phyloP scores from a whole-genome alignment of 768 basidiomycete genomes.

The Mrakia hoshinonis region DNA sequence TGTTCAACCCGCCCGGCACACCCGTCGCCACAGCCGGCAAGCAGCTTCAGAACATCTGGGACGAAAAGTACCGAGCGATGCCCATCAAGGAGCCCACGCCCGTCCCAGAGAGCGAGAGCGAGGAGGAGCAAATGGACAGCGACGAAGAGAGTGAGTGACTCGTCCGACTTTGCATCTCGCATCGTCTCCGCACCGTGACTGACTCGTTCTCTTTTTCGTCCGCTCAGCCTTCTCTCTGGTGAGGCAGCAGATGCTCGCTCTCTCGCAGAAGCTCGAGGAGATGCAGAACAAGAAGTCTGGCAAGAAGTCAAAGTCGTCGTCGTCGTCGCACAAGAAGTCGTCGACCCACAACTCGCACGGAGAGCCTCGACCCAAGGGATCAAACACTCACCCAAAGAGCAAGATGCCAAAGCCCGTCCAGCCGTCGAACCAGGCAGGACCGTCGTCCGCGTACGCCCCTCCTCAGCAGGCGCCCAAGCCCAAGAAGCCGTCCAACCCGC shows the following conservation, averaged over 20 bases:
- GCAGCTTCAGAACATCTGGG: slow-evolving; percentile 76
- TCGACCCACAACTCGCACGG: not conserved
- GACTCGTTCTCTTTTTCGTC: not conserved
- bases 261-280: slow-evolving; percentile 14
- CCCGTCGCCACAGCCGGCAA: slow-evolving; percentile 78
- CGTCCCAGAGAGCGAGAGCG: slow-evolving; percentile 44
- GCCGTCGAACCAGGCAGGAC: not conserved
- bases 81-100: slow-evolving; percentile 48
- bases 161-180: not conserved
- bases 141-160: slow-evolving; percentile 24
- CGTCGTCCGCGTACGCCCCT: not conserved
- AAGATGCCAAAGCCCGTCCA: slow-evolving; percentile 3
- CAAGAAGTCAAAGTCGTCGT: slow-evolving; percentile 5
- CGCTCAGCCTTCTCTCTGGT: not conserved
- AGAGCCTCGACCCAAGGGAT: slow-evolving; percentile 16
- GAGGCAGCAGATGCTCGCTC: slow-evolving; percentile 7
- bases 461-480: slow-evolving; percentile 9
- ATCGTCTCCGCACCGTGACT: not conserved
- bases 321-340: slow-evolving; percentile 6
- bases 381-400: slow-evolving; percentile 9
- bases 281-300: slow-evolving; percentile 12
- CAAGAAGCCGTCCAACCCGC: slow-evolving; percentile 11
- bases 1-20: slow-evolving; percentile 82
- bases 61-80: slow-evolving; percentile 79
- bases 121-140: slow-evolving; percentile 47